phyloP scores from a whole-genome alignment of 78 protist genomes.

The Dictyostelium firmibasis region DNA sequence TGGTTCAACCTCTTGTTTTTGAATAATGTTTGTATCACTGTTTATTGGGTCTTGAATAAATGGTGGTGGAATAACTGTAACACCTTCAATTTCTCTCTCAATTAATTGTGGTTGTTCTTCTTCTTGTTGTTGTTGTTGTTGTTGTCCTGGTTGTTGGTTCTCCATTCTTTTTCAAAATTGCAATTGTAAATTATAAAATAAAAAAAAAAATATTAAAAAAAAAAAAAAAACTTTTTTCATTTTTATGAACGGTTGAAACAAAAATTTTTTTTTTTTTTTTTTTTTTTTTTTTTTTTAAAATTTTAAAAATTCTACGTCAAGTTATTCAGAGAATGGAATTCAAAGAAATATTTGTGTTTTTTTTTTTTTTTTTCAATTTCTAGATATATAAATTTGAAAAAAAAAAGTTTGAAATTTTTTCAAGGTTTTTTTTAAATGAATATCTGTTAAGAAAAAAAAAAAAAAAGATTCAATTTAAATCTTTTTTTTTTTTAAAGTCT shows the following conservation, averaged over 20 bases:
- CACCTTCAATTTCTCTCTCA: slow-evolving; percentile 44
- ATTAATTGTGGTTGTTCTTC: slow-evolving; percentile 20
- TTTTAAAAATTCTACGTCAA: neutral
- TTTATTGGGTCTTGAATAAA: slow-evolving; percentile 24
- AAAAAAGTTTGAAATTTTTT: neutral
- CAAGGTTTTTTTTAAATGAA: neutral
- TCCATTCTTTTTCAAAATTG: neutral
- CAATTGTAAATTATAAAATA: no score
- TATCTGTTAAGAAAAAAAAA: no score
- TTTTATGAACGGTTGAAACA: no score
- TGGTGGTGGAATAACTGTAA: neutral
- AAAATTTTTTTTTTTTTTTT: no score
- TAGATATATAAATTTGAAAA: neutral
- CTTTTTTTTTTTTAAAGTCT: neutral
- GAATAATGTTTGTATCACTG: neutral
- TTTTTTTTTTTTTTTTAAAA: no score
- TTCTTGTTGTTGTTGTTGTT: neutral
- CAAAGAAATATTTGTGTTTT: neutral
- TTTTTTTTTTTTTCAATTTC: neutral
- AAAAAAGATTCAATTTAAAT: neutral
- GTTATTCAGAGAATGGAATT: neutral
- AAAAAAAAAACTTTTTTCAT: no score
- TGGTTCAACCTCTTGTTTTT: slow-evolving; percentile 49
- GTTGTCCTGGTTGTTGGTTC: slow-evolving; percentile 1
- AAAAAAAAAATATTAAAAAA: no score